Conservation (phyloP, 371 early-diverging fungal species). For the Capillidium heterosporum region DNA sequence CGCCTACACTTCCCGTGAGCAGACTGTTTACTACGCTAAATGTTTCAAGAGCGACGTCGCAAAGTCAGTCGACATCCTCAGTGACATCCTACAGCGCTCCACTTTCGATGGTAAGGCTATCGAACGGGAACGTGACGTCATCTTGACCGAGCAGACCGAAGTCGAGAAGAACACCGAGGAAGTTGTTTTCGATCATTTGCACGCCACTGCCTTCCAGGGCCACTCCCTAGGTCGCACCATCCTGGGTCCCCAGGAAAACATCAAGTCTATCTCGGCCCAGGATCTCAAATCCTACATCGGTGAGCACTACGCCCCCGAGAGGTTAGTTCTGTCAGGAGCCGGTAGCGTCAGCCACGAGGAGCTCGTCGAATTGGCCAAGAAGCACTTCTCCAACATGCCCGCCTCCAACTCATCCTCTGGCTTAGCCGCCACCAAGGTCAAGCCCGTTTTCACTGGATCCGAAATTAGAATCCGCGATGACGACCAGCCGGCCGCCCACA, state of each 20-base stretch:
- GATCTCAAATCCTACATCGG: slow-evolving; percentile 74
- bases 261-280: slow-evolving; percentile 58
- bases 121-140: slow-evolving; percentile 88
- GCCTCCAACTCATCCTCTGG: slow-evolving; percentile 19
- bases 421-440: slow-evolving; percentile 24
- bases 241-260: slow-evolving; percentile 82
- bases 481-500: slow-evolving; percentile 76
- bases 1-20: slow-evolving; percentile 95
- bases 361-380: slow-evolving; percentile 73
- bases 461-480: slow-evolving; percentile 75
- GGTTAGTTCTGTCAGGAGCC: slow-evolving; percentile 88
- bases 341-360: slow-evolving; percentile 90
- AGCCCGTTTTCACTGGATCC: slow-evolving; percentile 68
- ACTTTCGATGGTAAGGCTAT: slow-evolving; percentile 64
- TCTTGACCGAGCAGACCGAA: slow-evolving; percentile 88
- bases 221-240: slow-evolving; percentile 85
- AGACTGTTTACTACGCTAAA: slow-evolving; percentile 95
- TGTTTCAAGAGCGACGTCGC: slow-evolving; percentile 72
- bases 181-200: slow-evolving; percentile 88
- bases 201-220: slow-evolving; percentile 85
- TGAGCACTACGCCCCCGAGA: slow-evolving; percentile 86
- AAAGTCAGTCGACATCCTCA: slow-evolving; percentile 74
- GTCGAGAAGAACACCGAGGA: slow-evolving; percentile 91
- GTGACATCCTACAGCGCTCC: slow-evolving; percentile 88
- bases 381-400: slow-evolving; percentile 68